Evolutionary conservation across 208 protist genomes (phyloP).

Genomic region (Plasmodiophora brassicae): DNA sequence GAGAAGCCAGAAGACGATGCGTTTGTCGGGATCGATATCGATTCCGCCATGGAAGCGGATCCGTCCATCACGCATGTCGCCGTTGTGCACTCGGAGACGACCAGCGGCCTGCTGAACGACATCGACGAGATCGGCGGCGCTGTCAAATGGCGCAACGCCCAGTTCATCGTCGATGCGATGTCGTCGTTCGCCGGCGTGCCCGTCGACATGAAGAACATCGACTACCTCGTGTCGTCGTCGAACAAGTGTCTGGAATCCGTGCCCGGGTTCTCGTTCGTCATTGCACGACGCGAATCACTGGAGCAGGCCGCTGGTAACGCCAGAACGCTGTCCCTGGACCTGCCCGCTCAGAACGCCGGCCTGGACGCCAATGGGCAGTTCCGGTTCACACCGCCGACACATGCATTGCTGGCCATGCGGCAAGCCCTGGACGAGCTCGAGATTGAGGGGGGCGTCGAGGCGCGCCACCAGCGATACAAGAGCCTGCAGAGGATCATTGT

Average conservation of each 20-base stretch:
- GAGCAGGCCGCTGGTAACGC: neutral
- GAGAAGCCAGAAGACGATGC: neutral
- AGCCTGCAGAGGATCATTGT: neutral
- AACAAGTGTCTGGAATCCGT: neutral
- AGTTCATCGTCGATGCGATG: neutral
- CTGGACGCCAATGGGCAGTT: neutral
- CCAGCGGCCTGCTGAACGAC: neutral
- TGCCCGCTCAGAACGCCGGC: neutral
- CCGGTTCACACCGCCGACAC: neutral
- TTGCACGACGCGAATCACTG: neutral
- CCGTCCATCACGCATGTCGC: too few species aligned
- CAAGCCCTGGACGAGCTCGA: neutral
- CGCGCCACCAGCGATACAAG: neutral
- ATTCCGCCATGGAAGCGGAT: too few species aligned
- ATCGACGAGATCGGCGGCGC: neutral
- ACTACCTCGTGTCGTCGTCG: neutral
- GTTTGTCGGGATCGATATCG: too few species aligned
- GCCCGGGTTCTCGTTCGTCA: neutral
- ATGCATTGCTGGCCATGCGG: neutral
- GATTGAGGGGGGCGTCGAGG: neutral
- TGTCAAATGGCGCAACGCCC: neutral
- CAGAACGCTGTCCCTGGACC: neutral
- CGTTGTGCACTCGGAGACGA: conserved; percentile 3
- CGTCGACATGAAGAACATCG: conserved; percentile 9
- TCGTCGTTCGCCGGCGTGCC: neutral